A percentile compares a stretch with the other conserved stretches of the same genome.
phyloP scores from a whole-genome alignment of 768 basidiomycete species.

The Sutorius australiensis region DNA sequence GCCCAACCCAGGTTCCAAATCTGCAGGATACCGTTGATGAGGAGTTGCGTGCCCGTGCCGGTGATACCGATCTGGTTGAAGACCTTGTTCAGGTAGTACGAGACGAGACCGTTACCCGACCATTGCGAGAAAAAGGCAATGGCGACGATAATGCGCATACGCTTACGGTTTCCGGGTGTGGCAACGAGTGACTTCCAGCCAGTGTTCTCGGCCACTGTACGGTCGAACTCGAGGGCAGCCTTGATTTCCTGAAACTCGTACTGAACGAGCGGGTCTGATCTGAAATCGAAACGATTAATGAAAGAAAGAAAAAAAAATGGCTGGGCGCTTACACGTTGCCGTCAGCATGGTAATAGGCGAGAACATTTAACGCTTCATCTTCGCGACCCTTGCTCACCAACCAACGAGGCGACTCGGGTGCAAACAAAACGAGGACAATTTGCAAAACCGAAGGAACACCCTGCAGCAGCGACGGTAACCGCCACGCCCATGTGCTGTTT shows the following conservation, averaged over 20 bases:
- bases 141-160: slow-evolving; percentile 72
- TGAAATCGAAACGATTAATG: slow-evolving; percentile 12
- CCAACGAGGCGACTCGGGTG: slow-evolving; percentile 84
- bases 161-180: slow-evolving; percentile 68
- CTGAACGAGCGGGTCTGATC: slow-evolving; percentile 61
- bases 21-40: slow-evolving; percentile 84
- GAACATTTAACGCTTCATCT: slow-evolving; percentile 58
- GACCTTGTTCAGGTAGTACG: slow-evolving; percentile 76
- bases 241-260: slow-evolving; percentile 82
- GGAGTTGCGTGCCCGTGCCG: slow-evolving; percentile 57
- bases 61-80: slow-evolving; percentile 67
- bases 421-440: slow-evolving; percentile 60
- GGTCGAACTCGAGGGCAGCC: slow-evolving; percentile 68
- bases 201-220: slow-evolving; percentile 50
- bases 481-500: slow-evolving; percentile 71
- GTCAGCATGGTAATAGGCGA: slow-evolving; percentile 84
- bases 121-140: slow-evolving; percentile 83
- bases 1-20: slow-evolving; percentile 77
- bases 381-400: slow-evolving; percentile 72
- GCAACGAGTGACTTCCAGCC: slow-evolving; percentile 68
- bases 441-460: slow-evolving; percentile 66
- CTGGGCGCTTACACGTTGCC: slow-evolving; percentile 49
- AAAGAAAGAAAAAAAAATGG: background rate
- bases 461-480: slow-evolving; percentile 74
- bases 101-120: slow-evolving; percentile 83